A percentile compares a stretch with the other conserved stretches of the same genome.
Evolutionary conservation across 805 yeast genomes (phyloP).

Genomic region (Starmerella sp.): DNA sequence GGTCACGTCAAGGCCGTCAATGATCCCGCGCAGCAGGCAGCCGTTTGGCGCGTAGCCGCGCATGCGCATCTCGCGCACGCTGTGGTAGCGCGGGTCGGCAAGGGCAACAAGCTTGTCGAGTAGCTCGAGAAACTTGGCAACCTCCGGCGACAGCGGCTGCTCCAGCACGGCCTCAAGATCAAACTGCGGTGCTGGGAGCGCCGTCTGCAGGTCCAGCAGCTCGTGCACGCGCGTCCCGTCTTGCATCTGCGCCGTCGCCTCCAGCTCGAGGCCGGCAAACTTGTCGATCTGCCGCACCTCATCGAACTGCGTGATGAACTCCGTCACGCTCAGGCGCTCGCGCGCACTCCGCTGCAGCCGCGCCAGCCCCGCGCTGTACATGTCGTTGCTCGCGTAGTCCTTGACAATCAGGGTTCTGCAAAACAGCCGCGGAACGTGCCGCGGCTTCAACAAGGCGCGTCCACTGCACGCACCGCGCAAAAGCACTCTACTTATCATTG

Average conservation of each 20-base stretch:
- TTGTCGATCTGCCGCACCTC: conserved; percentile 12
- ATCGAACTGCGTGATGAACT: conserved; percentile 16
- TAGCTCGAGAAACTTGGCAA: conserved; percentile 13
- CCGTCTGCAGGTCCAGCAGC: not conserved
- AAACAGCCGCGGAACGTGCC: not conserved
- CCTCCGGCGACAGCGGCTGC: not conserved
- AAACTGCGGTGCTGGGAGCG: not conserved
- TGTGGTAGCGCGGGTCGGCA: not conserved
- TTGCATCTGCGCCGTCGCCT: not conserved
- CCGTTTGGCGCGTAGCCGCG: conserved; percentile 20
- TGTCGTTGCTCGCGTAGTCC: not conserved
- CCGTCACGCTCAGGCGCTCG: conserved; percentile 10
- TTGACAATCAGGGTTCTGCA: not conserved
- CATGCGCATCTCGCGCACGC: conserved; percentile 26
- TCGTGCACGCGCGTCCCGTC: conserved; percentile 13
- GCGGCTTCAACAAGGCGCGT: too few species aligned
- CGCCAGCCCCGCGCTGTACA: not conserved
- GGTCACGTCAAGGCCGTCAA: conserved; percentile 21
- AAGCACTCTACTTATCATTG: conserved; percentile 13
- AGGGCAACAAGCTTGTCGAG: conserved; percentile 16
- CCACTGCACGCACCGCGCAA: too few species aligned
- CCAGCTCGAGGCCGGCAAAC: not conserved
- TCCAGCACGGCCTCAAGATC: not conserved
- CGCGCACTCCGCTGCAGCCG: not conserved
- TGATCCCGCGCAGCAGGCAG: conserved; percentile 23